Percentiles rank a stretch among this genome's conserved stretches.
These are phyloP conservation scores for Crucibulum laeve DNA, from an alignment of 768 basidiomycete species.

Conservation along the genomic window DNA sequence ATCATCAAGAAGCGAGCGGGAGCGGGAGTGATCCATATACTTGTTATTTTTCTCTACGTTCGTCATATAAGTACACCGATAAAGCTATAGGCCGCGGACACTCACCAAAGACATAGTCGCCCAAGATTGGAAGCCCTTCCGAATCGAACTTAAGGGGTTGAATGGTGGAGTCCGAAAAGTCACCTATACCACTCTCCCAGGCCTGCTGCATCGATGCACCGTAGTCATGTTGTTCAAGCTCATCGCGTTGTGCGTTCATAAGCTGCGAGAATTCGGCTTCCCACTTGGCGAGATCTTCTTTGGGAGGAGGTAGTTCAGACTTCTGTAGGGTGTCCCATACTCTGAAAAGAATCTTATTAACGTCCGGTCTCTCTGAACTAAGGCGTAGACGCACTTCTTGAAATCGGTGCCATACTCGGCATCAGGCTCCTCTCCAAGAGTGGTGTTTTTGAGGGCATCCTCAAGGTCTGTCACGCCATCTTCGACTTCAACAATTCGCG, in stretches of 20 bases:
- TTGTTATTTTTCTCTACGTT: conserved; percentile 66
- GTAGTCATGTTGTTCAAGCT: conserved; percentile 60
- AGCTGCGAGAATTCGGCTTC: conserved; percentile 80
- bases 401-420: conserved; percentile 35
- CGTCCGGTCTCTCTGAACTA: background rate
- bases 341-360: conserved; percentile 27
- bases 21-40: conserved; percentile 50
- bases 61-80: conserved; percentile 3
- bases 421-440: conserved; percentile 25
- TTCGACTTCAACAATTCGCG: conserved; percentile 53
- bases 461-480: conserved; percentile 34
- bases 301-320: conserved; percentile 50
- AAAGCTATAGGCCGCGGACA: background rate
- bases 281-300: conserved; percentile 73
- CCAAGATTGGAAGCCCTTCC: conserved; percentile 73
- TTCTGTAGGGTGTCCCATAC: conserved; percentile 60
- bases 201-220: conserved; percentile 56
- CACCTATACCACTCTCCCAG: conserved; percentile 56
- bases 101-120: conserved; percentile 76
- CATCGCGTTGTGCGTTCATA: conserved; percentile 65
- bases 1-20: conserved; percentile 53
- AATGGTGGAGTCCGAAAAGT: conserved; percentile 30
- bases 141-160: conserved; percentile 50
- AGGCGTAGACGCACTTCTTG: conserved; percentile 39
- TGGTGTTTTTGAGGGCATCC: conserved; percentile 28